Base-by-base conservation (phyloP, 305 asterid species). In the Solanum hybrid region DNA sequence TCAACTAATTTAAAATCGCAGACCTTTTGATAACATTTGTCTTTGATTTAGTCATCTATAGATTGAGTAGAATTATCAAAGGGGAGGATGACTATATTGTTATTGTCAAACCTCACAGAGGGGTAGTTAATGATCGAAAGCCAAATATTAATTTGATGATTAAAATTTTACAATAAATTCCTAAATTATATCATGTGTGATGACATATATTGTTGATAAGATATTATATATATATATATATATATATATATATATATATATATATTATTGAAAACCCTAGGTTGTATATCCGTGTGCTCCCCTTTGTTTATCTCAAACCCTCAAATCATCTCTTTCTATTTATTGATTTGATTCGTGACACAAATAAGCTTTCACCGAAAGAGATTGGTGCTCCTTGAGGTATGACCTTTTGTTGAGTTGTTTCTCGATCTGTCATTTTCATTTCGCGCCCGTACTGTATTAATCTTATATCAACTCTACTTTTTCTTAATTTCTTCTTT, bases 381-480 rank as follows among this genome's bases (percentile, higher is more conserved):
- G 7, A n/a, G 75, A 66, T 66, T 66, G 13, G 22, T 9, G 12
- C 7, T n/a, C 31, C 14, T 66, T 10, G 27, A 66, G 31, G 75
- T 66, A 64, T 64, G 31, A n/a, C 31, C 7, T 66, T 66, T n/a
- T 4, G 16, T 2, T 69, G 32, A 69, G 4, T 69, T 24, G 6
- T 24, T n/a, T 69, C 76, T 69, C 3, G 1, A 69, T 69, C 14
- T 69, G 1, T 24, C 6, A 20, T 24, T 69, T 69, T 69, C 5
- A 24, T 24, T 34, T 24, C 3, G 2, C 6, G 0, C 5, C 7
- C 1, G 32, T 2, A 5, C 4, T 4, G 0, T 13, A 3, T 12
- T 69, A 5, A 71, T 71, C 10, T 71, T 69, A 26, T 71, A 2
- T 10, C 17, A 71, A 11, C 4, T 71, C 16, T 71, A n/a, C 17